Percentiles rank a stretch among this genome's conserved stretches.
Evolutionary conservation across 78 protist genomes (phyloP).

Genomic region (Mantamonas sphyraenae): DNA sequence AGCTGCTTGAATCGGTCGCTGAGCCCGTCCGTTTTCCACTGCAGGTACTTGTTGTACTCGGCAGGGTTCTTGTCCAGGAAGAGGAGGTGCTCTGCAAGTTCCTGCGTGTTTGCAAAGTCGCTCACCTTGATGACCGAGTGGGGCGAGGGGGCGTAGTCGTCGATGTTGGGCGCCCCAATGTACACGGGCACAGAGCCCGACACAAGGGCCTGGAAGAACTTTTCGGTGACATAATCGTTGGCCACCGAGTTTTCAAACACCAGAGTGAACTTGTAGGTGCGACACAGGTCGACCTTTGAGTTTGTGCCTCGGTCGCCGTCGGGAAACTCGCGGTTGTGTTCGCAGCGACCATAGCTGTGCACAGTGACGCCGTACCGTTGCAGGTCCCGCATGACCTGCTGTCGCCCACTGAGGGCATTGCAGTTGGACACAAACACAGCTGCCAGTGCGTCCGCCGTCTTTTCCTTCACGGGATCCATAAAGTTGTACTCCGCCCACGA

Average conservation of each 20-base stretch:
- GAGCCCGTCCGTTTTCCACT: conserved; percentile 6
- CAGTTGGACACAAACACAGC: not conserved
- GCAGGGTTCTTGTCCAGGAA: conserved; percentile 5
- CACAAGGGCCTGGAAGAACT: conserved; percentile 20
- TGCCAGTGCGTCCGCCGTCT: not conserved
- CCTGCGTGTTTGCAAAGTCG: not conserved
- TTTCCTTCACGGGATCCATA: not conserved
- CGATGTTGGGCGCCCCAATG: conserved; percentile 45
- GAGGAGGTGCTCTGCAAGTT: conserved; percentile 7
- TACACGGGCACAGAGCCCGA: conserved; percentile 39
- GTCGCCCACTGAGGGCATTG: not conserved
- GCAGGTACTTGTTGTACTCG: not conserved
- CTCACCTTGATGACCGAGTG: not conserved
- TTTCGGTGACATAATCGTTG: conserved; percentile 38
- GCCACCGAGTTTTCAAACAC: too few relatives aligned
- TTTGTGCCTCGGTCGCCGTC: too few relatives aligned
- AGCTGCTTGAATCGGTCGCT: not conserved
- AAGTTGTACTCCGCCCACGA: not conserved
- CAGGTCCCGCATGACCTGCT: not conserved
- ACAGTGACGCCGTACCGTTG: not conserved
- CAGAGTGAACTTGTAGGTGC: too few relatives aligned
- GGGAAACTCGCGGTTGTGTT: too few relatives aligned
- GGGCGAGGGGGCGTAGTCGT: conserved; percentile 19
- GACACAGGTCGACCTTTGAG: too few relatives aligned
- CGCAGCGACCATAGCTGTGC: not conserved